Evolutionary conservation across 2,329 filamentous ascomycete genomes (phyloP).

Genomic region (Penicillium hordei): DNA sequence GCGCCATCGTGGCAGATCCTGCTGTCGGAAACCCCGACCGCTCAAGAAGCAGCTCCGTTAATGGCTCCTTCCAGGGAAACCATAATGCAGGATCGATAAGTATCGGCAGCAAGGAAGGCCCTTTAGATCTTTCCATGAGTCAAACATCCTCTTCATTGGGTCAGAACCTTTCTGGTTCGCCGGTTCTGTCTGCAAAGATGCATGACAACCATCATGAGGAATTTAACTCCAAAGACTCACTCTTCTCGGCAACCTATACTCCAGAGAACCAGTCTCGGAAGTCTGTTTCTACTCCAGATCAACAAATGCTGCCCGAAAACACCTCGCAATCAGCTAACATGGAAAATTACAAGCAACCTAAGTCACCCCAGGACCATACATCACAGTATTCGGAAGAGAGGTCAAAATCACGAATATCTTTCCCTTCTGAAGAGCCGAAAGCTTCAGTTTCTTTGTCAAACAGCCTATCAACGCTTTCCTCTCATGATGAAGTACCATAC

Average conservation of each 20-base stretch:
- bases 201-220: constrained; percentile 32
- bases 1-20: constrained; percentile 42
- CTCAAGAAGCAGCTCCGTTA: constrained; percentile 35
- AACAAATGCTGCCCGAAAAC: constrained; percentile 32
- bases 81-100: constrained; percentile 31
- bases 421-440: constrained; percentile 30
- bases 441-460: constrained; percentile 29
- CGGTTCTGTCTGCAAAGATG: constrained; percentile 33
- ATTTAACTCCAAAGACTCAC: constrained; percentile 24
- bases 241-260: constrained; percentile 19
- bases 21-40: constrained; percentile 35
- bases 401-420: constrained; percentile 34
- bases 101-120: constrained; percentile 33
- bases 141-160: constrained; percentile 34
- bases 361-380: constrained; percentile 24
- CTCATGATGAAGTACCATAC: constrained; percentile 26
- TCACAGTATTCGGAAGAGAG: constrained; percentile 33
- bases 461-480: constrained; percentile 31
- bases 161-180: constrained; percentile 34
- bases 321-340: constrained; percentile 22
- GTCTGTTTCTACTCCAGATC: constrained; percentile 22
- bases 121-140: constrained; percentile 29
- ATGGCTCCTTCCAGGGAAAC: constrained; percentile 31
- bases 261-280: constrained; percentile 27
- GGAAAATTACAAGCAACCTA: constrained; percentile 29